Evolutionary conservation across 352 stramenopile genomes (phyloP), one percentile per base, ranked within the genome.

Genomic region (Phytophthora podocarpi): DNA sequence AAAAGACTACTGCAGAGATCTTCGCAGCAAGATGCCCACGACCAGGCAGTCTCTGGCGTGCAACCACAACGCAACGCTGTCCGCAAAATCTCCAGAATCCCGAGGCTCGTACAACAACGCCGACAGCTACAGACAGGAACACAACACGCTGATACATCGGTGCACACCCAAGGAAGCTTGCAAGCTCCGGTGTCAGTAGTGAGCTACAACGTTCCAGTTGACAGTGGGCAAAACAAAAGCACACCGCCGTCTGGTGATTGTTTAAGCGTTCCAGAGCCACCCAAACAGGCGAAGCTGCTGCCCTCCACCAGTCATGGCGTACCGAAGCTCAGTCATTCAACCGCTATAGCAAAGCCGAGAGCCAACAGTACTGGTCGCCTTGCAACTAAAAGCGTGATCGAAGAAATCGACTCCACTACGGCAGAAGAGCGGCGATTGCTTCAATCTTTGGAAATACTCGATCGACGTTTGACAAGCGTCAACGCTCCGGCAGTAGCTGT

Each of bases 391-490:
- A 42, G n/a, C 20, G 37, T 49, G 7, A 10, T 34, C 0, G 70
- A 81, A 18, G 60, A 79, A 36, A 62, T 77, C 8, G 62, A 78
- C 21, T 71, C 68, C 11, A 40, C 74, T n/a, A 56, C 57, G 2
- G 76, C 59, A 5, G 76, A 85, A 62, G 78, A 90, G 45, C 30
- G 61, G 5, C 56, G 59, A 7, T 42, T 90, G 20, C 72, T 74
- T n/a, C 57, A 82, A 59, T 90, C 78, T 34, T 70, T 87, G 10
- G 78, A 85, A 18, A 81, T 81, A 32, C 75, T 88, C 9, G 76
- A 82, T 26, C 67, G 34, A 1, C 62, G 72, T 8, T 58, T 90
- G 5, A 73, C 54, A 39, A 64, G 31, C 13, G 58, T 68, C 23
- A 64, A 46, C 21, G 30, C 35, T 5, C 27, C 30, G 26, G 12